Evolutionary conservation across 163 green algal species (phyloP), one percentile per base, ranked within the genome.

Genomic region (Scenedesmus sp.): DNA sequence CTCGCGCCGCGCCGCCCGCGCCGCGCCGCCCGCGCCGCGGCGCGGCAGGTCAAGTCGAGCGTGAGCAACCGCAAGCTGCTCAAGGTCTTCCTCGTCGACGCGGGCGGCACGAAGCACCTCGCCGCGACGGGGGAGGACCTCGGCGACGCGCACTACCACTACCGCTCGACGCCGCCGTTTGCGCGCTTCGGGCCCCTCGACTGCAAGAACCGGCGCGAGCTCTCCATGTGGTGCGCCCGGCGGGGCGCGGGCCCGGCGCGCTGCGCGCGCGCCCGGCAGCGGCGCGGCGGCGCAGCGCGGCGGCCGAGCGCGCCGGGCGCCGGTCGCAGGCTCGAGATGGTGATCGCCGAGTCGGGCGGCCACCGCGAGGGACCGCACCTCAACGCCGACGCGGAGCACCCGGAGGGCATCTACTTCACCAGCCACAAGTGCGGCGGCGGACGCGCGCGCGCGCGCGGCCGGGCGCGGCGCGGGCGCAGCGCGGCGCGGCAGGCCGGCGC

Each of bases 91-190:
- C 50, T 89, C 36, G 34, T 83, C 7, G 81, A 84, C 48, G 50
- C 36, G 29, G 5, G 29, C 13, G 82, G 71, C 28, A 79, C 26
- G 2, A 57, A 81, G 28, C 73, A 86, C n/a, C 62, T 89, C 28
- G 82, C 82, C 36, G 85, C 66, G 14, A 84, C 70, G 20, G 85
- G 82, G 20, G 85, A 89, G 29, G 85, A 89, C 72, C 67, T 79
- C 18, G 85, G 85, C 6, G 85, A 90, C 64, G 85, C 85, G 2
- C 85, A 90, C 70, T 90, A 90, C 63, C 58, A 58, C 10, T 90
- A 90, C 65, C 53, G 66, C 58, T 88, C 83, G 57, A 54, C 66
- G 11, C 65, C 69, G n/a, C 65, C 72, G 26, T 90, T 90, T 44
- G 50, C 60, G 0, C 56, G 81, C 45, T 84, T 81, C 70, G 85